Evolutionary conservation across 2,329 filamentous ascomycete genomes (phyloP).

Genomic region (Lasiodiplodia sp.): DNA sequence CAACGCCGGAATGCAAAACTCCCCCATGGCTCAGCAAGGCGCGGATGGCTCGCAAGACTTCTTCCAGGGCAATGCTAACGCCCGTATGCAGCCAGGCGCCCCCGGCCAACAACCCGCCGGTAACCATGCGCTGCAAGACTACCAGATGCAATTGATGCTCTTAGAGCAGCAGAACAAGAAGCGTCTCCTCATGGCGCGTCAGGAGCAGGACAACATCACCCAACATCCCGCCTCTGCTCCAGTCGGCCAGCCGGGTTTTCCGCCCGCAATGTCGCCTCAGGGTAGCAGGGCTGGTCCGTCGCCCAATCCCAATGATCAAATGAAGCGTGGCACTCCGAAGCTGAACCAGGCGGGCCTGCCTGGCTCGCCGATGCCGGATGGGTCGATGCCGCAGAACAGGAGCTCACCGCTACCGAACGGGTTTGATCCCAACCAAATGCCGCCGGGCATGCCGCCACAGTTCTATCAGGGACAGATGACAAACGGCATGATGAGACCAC

Average conservation of each 20-base stretch:
- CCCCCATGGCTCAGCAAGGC: constrained; percentile 76
- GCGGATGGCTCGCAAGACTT: constrained; percentile 44
- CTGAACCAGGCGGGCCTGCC: constrained; percentile 73
- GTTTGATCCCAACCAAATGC: constrained; percentile 61
- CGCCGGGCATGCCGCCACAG: constrained; percentile 51
- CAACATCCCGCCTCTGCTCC: constrained; percentile 56
- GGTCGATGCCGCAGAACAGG: constrained; percentile 67
- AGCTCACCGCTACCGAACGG: constrained; percentile 67
- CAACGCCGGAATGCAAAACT: constrained; percentile 75
- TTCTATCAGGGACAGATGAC: constrained; percentile 46
- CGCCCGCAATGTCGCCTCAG: constrained; percentile 72
- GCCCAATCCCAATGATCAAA: constrained; percentile 78
- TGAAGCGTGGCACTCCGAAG: constrained; percentile 79
- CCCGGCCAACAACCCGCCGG: constrained; percentile 60
- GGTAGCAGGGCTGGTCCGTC: constrained; percentile 74
- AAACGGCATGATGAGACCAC: constrained; percentile 63
- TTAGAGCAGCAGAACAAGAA: constrained; percentile 90
- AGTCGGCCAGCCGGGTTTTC: constrained; percentile 61
- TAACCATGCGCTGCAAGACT: constrained; percentile 84
- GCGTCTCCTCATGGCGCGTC: constrained; percentile 81
- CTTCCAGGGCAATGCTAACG: constrained; percentile 46
- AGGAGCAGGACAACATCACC: constrained; percentile 74
- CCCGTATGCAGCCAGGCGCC: constrained; percentile 67
- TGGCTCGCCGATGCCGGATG: constrained; percentile 72
- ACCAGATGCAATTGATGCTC: constrained; percentile 89